Conservation (phyloP, 2,329 filamentous ascomycete genomes). For the Graphiopsis chlorocephala region DNA sequence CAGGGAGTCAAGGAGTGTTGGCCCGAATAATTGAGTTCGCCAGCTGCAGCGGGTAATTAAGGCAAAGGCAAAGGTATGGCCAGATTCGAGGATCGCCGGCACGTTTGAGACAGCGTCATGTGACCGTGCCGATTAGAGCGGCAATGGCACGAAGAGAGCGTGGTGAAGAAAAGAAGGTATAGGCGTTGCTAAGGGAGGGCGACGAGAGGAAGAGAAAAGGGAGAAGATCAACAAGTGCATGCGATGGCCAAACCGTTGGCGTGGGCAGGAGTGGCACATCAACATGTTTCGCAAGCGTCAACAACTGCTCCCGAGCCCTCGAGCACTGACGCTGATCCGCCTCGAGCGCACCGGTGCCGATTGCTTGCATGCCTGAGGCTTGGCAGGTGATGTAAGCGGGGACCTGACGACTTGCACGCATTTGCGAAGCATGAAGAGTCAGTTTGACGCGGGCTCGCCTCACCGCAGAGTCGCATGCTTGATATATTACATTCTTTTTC, state of each 20-base stretch:
- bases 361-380: not conserved
- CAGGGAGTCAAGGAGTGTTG: constrained; percentile 9
- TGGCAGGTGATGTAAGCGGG: not conserved
- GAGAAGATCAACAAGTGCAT: not conserved
- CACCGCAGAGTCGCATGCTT: not conserved
- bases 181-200: not conserved
- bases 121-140: not conserved
- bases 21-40: constrained; percentile 8
- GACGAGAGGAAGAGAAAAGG: not conserved
- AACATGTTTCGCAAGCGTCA: not conserved
- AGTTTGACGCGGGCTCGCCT: not conserved
- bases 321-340: not conserved
- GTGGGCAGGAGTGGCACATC: not conserved
- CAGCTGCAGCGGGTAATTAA: constrained; percentile 10
- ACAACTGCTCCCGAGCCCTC: not conserved
- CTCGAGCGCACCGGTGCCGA: not conserved
- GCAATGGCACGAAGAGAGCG: constrained; percentile 2
- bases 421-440: not conserved
- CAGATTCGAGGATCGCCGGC: constrained; percentile 5
- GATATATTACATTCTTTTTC: not conserved
- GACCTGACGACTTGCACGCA: not conserved
- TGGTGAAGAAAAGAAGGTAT: not conserved
- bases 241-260: not conserved
- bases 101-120: not conserved
- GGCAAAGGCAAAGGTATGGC: constrained; percentile 2